Evolutionary conservation across 1,284 basidiomycete genomes (phyloP).

Genomic region (Melampsora occidentalis): DNA sequence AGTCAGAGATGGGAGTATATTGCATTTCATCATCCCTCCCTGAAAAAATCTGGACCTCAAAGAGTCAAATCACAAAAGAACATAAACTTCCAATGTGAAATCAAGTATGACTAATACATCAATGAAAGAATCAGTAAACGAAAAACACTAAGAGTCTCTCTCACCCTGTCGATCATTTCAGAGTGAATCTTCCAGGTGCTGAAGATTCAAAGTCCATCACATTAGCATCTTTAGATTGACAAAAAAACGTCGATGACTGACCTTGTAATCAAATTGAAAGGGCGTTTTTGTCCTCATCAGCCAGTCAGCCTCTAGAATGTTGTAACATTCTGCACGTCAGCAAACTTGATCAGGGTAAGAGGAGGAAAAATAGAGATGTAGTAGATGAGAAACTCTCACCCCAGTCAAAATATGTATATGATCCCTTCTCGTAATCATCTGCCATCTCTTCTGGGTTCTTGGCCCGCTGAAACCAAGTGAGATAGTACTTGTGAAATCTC

Average conservation of each 20-base stretch:
- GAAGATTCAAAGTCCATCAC: not conserved
- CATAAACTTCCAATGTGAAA: no score
- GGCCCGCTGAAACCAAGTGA: constrained; percentile 99
- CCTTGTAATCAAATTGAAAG: constrained; percentile 44
- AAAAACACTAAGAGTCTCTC: not conserved
- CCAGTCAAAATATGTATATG: constrained; percentile 58
- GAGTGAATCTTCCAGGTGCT: constrained; percentile 15
- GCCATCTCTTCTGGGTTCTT: constrained; percentile 99
- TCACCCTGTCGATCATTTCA: not conserved
- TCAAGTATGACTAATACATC: not conserved
- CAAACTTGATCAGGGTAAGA: not conserved
- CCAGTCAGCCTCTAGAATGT: constrained; percentile 39
- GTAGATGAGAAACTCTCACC: constrained; percentile 44
- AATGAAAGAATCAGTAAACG: not conserved
- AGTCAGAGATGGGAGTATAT: no score
- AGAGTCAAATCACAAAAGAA: no score
- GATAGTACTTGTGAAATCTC: constrained; percentile 98
- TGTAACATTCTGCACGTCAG: not conserved
- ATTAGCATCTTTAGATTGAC: not conserved
- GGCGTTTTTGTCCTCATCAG: constrained; percentile 43
- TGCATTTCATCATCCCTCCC: no score
- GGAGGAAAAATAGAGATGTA: not conserved
- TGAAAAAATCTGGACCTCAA: no score
- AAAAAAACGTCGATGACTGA: not conserved
- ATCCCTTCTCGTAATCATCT: constrained; percentile 98